A percentile compares a stretch with the other conserved stretches of the same genome.
Conservation (phyloP, 805 yeast genomes). For the Candida sphagnicola region DNA sequence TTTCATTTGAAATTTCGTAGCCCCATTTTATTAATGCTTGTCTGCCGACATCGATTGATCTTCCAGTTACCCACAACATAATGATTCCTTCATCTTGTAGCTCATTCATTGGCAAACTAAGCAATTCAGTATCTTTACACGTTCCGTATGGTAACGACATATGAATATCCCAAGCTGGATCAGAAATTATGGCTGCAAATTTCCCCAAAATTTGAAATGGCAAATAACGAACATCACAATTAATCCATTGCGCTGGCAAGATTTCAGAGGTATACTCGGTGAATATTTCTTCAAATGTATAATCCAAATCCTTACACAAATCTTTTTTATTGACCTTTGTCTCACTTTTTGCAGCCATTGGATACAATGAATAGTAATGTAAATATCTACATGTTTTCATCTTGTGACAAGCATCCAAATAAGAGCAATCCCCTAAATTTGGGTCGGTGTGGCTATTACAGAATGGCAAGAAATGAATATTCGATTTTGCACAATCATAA, state of each 20-base stretch:
- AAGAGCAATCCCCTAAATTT: slow-evolving; percentile 84
- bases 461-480: slow-evolving; percentile 28
- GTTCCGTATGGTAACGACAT: slow-evolving; percentile 79
- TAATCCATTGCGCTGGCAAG: slow-evolving; percentile 77
- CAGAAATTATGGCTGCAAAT: slow-evolving; percentile 80
- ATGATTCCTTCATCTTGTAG: slow-evolving; percentile 83
- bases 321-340: background rate
- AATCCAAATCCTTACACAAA: slow-evolving; percentile 27
- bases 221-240: slow-evolving; percentile 73
- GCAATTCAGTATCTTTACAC: slow-evolving; percentile 71
- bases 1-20: slow-evolving; percentile 68
- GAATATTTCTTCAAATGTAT: slow-evolving; percentile 46
- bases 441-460: slow-evolving; percentile 56
- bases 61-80: slow-evolving; percentile 91
- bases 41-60: slow-evolving; percentile 87
- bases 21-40: slow-evolving; percentile 80
- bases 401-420: slow-evolving; percentile 90
- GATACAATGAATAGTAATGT: slow-evolving; percentile 62
- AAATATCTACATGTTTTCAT: slow-evolving; percentile 73
- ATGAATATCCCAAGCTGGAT: slow-evolving; percentile 97
- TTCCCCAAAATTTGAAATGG: slow-evolving; percentile 72
- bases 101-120: slow-evolving; percentile 58
- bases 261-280: slow-evolving; percentile 30
- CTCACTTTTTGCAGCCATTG: slow-evolving; percentile 14
- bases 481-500: slow-evolving; percentile 19